phyloP scores from a whole-genome alignment of 306 rosid species.

The Sechiopsis laciniata region DNA sequence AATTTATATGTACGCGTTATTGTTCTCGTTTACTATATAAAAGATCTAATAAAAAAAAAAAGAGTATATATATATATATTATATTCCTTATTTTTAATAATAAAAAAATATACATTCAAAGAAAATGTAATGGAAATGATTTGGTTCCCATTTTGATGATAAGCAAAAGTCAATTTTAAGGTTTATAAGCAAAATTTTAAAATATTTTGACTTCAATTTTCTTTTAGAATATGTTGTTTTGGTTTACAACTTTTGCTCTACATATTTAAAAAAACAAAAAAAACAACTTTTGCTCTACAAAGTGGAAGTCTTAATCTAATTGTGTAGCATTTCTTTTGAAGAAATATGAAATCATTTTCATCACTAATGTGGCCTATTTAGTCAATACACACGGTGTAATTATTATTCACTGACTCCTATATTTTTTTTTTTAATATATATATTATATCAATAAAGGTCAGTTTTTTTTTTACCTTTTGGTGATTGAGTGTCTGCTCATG shows the following conservation, averaged over 20 bases:
- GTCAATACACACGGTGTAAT: neutral
- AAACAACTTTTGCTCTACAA: neutral
- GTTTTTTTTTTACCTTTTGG: too few relatives aligned
- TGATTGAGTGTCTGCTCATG: too few relatives aligned
- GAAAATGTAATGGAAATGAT: neutral
- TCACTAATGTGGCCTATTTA: neutral
- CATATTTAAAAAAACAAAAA: too few relatives aligned
- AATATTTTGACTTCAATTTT: constrained; percentile 6
- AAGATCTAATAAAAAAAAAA: too few relatives aligned
- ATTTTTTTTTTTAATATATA: too few relatives aligned
- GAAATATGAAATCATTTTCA: neutral
- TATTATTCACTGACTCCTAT: neutral
- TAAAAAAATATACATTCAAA: neutral
- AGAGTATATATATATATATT: too few relatives aligned
- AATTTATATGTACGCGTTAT: too few relatives aligned
- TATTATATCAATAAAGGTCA: too few relatives aligned
- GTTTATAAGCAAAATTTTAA: neutral
- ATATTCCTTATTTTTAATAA: too few relatives aligned
- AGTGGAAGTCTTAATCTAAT: constrained; percentile 20
- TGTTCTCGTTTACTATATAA: too few relatives aligned
- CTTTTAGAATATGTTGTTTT: neutral
- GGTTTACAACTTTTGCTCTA: neutral
- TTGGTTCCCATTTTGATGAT: constrained; percentile 4
- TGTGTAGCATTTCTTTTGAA: neutral
- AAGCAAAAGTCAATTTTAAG: neutral